Evolutionary conservation across 495 filamentous ascomycete species (phyloP).

Genomic region (Copromyces sp.): DNA sequence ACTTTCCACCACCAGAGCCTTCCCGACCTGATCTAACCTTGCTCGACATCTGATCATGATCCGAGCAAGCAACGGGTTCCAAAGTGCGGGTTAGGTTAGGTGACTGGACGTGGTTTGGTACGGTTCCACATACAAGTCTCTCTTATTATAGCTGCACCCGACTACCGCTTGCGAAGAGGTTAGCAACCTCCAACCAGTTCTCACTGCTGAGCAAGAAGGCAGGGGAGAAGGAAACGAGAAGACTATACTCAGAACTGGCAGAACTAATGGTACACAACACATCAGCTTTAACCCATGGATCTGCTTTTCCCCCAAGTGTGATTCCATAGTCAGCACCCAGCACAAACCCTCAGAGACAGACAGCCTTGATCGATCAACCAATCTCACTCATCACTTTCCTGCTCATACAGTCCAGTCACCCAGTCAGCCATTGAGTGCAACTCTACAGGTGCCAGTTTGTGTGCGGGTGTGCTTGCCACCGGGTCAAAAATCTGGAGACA

Average conservation of each 20-base stretch:
- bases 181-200: background rate
- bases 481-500: conserved; percentile 17
- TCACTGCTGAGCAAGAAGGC: background rate
- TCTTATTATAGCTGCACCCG: background rate
- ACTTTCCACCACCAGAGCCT: background rate
- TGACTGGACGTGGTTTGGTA: background rate
- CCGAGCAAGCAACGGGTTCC: background rate
- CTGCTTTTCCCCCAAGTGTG: background rate
- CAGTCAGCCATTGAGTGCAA: conserved; percentile 9
- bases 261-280: background rate
- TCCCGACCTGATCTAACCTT: background rate
- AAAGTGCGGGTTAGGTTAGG: background rate
- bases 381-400: background rate
- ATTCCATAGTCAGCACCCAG: background rate
- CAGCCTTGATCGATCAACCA: background rate
- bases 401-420: conserved; percentile 1
- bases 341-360: background rate
- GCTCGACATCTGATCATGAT: background rate
- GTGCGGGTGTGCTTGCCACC: conserved; percentile 16
- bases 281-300: background rate
- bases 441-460: background rate
- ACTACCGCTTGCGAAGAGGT: background rate
- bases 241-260: background rate
- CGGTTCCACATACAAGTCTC: background rate
- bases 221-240: background rate